Evolutionary conservation across 2,329 filamentous ascomycete genomes (phyloP).

Genomic region (Cadophora malorum): DNA sequence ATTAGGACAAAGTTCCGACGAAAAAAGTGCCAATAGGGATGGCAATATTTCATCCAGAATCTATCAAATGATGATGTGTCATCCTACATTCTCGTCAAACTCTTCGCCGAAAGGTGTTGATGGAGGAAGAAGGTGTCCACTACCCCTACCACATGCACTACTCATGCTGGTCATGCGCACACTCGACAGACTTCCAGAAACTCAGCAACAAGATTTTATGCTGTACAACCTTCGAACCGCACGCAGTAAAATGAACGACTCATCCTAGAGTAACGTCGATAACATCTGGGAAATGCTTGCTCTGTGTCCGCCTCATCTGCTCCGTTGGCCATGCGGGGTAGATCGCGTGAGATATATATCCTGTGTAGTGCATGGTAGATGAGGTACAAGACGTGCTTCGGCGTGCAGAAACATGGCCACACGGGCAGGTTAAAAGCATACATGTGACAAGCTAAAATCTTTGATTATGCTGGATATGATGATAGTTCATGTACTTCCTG

Average conservation of each 20-base stretch:
- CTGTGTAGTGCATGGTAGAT: not conserved
- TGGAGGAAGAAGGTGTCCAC: not conserved
- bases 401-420: not conserved
- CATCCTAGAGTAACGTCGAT: not conserved
- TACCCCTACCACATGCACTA: not conserved
- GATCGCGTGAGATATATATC: not conserved
- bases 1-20: not conserved
- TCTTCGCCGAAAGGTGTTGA: not conserved
- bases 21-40: not conserved
- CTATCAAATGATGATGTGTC: not conserved
- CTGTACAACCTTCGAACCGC: not conserved
- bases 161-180: not conserved
- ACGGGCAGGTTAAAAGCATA: not conserved
- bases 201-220: slow-evolving; percentile 5
- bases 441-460: not conserved
- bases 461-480: not conserved
- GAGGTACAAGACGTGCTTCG: not conserved
- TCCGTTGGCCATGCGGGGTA: not conserved
- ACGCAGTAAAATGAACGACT: not conserved
- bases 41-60: not conserved
- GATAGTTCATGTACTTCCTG: not conserved
- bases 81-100: not conserved
- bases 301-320: not conserved
- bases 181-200: not conserved
- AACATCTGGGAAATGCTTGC: not conserved